These are phyloP conservation scores for Theileria luwenshuni DNA, from an alignment of 169 alveolate species.

Conservation along the genomic window DNA sequence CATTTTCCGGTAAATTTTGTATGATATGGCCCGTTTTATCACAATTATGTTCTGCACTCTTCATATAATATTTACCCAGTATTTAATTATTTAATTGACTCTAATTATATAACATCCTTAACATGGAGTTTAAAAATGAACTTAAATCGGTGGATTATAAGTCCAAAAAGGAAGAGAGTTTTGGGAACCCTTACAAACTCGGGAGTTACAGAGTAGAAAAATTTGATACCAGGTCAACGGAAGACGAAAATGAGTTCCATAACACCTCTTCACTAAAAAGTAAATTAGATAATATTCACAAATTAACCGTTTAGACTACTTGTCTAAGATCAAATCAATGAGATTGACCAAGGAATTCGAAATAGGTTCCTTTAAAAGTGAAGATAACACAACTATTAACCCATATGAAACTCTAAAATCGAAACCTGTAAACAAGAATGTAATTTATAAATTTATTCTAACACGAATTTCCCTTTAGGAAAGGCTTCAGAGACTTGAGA, in stretches of 20 bases:
- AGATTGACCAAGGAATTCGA: constrained; percentile 36
- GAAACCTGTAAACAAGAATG: constrained; percentile 33
- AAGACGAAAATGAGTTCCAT: not conserved
- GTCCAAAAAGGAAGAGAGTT: constrained; percentile 1
- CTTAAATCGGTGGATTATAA: not conserved
- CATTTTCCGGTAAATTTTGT: not conserved
- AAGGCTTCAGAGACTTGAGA: constrained; percentile 55
- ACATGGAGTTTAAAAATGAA: constrained; percentile 21
- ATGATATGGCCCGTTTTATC: not conserved
- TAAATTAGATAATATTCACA: not conserved
- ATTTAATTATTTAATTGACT: too few species aligned
- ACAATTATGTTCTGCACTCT: not conserved
- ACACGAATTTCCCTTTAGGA: constrained; percentile 31
- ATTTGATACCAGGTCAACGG: constrained; percentile 8
- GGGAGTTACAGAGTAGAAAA: constrained; percentile 1
- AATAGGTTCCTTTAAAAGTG: constrained; percentile 9
- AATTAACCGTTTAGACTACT: constrained; percentile 30
- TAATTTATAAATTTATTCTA: not conserved
- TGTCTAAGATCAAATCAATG: constrained; percentile 55
- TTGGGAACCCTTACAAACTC: not conserved
- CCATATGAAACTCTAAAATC: not conserved
- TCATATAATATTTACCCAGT: not conserved
- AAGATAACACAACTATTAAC: not conserved
- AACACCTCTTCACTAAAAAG: constrained; percentile 41
- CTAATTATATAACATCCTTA: not conserved